These are phyloP conservation scores for Plasmodium billcollinsi DNA, from an alignment of 169 alveolate species.

Conservation along the genomic window DNA sequence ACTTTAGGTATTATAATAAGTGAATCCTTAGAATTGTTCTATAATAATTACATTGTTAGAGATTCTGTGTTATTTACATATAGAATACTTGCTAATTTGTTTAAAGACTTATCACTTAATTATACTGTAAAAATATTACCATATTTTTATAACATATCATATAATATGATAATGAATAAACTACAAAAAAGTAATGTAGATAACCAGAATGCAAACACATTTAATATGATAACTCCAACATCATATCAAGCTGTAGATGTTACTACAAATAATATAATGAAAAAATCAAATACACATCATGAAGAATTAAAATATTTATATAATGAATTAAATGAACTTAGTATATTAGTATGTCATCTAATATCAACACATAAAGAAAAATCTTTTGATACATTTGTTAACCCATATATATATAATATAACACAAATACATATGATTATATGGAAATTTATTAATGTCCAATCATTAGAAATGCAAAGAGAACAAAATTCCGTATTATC, in stretches of 20 bases:
- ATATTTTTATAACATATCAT: slow-evolving; percentile 64
- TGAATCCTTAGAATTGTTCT: slow-evolving; percentile 71
- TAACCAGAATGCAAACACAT: not conserved
- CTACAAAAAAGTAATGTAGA: slow-evolving; percentile 16
- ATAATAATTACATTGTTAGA: slow-evolving; percentile 54
- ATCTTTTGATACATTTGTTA: slow-evolving; percentile 50
- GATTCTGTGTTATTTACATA: slow-evolving; percentile 67
- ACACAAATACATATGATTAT: slow-evolving; percentile 52
- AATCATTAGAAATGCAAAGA: slow-evolving; percentile 76
- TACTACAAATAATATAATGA: slow-evolving; percentile 1
- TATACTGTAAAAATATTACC: slow-evolving; percentile 65
- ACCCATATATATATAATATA: slow-evolving; percentile 66
- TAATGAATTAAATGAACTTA: slow-evolving; percentile 58
- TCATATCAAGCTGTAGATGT: slow-evolving; percentile 10
- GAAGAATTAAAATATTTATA: slow-evolving; percentile 70
- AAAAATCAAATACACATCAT: slow-evolving; percentile 4
- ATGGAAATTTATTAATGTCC: slow-evolving; percentile 71
- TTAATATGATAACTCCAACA: slow-evolving; percentile 52
- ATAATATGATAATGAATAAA: slow-evolving; percentile 52
- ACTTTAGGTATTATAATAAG: slow-evolving; percentile 64
- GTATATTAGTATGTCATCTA: slow-evolving; percentile 66
- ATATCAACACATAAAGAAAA: slow-evolving; percentile 73
- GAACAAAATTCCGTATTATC: slow-evolving; percentile 73
- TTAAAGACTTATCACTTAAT: slow-evolving; percentile 71
- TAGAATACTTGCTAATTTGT: slow-evolving; percentile 50